Conservation (phyloP, 2,329 filamentous ascomycete species). For the Colletotrichum tabaci region DNA sequence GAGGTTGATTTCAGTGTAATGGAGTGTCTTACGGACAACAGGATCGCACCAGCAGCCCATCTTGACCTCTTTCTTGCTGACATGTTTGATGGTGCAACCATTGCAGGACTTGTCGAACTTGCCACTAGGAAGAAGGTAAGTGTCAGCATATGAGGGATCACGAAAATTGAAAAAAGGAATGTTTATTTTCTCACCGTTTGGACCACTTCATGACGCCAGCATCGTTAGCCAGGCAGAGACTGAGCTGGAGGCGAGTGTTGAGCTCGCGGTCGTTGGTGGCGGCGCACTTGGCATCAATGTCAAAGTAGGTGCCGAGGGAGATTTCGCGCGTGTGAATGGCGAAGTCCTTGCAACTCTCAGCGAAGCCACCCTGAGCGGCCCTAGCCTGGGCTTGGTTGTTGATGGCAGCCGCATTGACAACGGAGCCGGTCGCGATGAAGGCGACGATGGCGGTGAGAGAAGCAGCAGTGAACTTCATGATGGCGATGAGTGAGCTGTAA, state of each 20-base stretch:
- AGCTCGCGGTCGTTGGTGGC: slow-evolving; percentile 20
- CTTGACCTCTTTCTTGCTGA: slow-evolving; percentile 8
- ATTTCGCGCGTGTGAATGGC: slow-evolving; percentile 19
- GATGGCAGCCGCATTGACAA: background rate
- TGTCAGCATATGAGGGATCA: background rate
- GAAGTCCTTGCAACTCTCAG: slow-evolving; percentile 20
- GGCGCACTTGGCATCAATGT: slow-evolving; percentile 27
- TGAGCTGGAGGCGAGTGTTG: slow-evolving; percentile 34
- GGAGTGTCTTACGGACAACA: background rate
- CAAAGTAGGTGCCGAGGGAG: slow-evolving; percentile 25
- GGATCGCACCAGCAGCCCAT: slow-evolving; percentile 12
- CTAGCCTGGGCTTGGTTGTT: background rate
- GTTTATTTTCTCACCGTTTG: slow-evolving; percentile 11
- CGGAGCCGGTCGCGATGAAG: background rate
- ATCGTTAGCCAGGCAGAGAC: slow-evolving; percentile 38
- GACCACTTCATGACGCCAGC: slow-evolving; percentile 35
- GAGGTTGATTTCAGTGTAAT: slow-evolving; percentile 5
- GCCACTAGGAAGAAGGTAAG: background rate
- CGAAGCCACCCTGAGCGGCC: slow-evolving; percentile 21
- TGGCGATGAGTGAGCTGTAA: background rate
- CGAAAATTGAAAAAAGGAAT: no score
- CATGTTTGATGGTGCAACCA: slow-evolving; percentile 31
- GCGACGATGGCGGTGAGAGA: slow-evolving; percentile 5
- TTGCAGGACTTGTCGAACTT: slow-evolving; percentile 31
- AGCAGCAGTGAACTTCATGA: slow-evolving; percentile 31